Percentiles rank a stretch among this genome's conserved stretches.
Conservation (phyloP, 1,139 yeast genomes). For the Geotrichum carabidarum region DNA sequence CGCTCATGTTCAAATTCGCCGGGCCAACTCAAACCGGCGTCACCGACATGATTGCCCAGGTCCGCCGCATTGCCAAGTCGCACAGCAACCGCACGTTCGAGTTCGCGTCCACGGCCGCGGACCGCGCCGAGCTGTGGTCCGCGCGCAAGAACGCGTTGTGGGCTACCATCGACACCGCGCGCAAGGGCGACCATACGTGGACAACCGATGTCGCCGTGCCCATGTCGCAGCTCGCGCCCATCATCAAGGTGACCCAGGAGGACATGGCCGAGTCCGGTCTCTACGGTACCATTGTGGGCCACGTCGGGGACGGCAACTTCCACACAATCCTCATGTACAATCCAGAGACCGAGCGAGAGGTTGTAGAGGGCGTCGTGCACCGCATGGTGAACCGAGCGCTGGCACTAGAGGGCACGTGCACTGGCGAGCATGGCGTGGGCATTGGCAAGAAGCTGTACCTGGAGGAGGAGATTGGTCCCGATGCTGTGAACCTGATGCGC, state of each 20-base stretch:
- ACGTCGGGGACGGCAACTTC: slow-evolving; percentile 88
- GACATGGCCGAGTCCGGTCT: slow-evolving; percentile 52
- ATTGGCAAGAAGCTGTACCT: slow-evolving; percentile 68
- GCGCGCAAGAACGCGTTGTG: slow-evolving; percentile 85
- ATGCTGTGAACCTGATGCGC: slow-evolving; percentile 67
- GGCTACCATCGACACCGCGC: slow-evolving; percentile 62
- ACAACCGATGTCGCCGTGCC: slow-evolving; percentile 84
- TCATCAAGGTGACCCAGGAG: slow-evolving; percentile 61
- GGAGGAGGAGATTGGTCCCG: slow-evolving; percentile 60
- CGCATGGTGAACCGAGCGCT: slow-evolving; percentile 67
- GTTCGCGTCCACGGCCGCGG: slow-evolving; percentile 59
- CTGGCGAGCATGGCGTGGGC: slow-evolving; percentile 90
- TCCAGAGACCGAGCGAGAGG: slow-evolving; percentile 61
- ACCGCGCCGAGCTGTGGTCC: slow-evolving; percentile 71
- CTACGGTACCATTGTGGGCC: slow-evolving; percentile 69
- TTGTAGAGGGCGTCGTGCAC: slow-evolving; percentile 52
- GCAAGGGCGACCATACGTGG: slow-evolving; percentile 49
- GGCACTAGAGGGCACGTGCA: slow-evolving; percentile 72
- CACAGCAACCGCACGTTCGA: slow-evolving; percentile 40
- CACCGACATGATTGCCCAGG: slow-evolving; percentile 29
- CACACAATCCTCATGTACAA: slow-evolving; percentile 80
- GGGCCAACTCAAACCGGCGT: slow-evolving; percentile 42
- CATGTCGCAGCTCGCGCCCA: slow-evolving; percentile 57
- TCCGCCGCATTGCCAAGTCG: slow-evolving; percentile 25
- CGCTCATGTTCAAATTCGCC: slow-evolving; percentile 60